Conservation (phyloP, 345 rosid species). For the Eucalyptus tenuipes region DNA sequence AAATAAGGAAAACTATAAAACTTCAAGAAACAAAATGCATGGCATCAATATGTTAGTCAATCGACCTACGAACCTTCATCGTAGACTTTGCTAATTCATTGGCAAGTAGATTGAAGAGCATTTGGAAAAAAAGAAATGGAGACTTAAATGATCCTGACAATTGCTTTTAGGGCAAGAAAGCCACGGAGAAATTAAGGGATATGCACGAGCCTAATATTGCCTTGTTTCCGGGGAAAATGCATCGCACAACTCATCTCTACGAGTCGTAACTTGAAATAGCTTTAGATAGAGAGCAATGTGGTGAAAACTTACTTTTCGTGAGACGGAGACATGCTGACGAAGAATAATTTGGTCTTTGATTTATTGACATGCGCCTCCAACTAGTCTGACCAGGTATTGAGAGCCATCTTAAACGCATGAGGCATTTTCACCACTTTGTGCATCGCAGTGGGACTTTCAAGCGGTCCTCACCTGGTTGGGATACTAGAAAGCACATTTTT, state of each 20-base stretch:
- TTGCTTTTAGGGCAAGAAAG: neutral
- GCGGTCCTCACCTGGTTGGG: neutral
- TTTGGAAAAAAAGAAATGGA: neutral
- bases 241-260: neutral
- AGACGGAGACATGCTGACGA: conserved; percentile 76
- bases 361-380: conserved; percentile 50
- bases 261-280: neutral
- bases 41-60: neutral
- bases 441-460: neutral
- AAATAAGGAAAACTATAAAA: neutral
- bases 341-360: conserved; percentile 60
- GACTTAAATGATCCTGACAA: neutral
- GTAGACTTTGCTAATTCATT: neutral
- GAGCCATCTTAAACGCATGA: conserved; percentile 64
- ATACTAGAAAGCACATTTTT: neutral
- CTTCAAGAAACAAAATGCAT: neutral
- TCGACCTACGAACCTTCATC: neutral
- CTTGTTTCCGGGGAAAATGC: neutral
- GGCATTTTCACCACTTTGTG: conserved; percentile 66
- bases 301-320: conserved; percentile 44
- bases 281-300: neutral
- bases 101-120: neutral
- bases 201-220: neutral
- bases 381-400: conserved; percentile 75
- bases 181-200: neutral